These are phyloP conservation scores for Raffaelea albimanens DNA, from an alignment of 2,329 filamentous ascomycete genomes.

Conservation along the genomic window DNA sequence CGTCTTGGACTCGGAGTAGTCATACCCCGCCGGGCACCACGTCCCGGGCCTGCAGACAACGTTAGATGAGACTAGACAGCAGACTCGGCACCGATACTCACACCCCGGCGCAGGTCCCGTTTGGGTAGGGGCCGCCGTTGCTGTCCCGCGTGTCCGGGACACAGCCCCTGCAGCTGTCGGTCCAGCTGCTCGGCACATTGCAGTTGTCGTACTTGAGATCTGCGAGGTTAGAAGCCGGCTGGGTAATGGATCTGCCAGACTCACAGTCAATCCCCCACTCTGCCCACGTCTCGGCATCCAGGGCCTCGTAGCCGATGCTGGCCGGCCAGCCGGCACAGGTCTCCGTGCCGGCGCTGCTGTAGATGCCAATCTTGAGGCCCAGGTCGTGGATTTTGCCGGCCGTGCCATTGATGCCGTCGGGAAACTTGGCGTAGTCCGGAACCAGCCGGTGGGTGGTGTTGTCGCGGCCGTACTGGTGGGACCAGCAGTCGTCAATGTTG, in stretches of 20 bases:
- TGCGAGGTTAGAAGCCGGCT: conserved; percentile 8
- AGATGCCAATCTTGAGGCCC: conserved; percentile 55
- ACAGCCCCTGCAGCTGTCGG: conserved; percentile 5
- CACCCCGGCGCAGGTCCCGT: neutral
- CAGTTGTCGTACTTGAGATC: conserved; percentile 52
- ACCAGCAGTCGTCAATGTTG: conserved; percentile 46
- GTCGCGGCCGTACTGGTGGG: neutral
- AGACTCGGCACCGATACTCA: too few relatives aligned
- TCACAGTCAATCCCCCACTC: conserved; percentile 48
- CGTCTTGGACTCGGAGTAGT: conserved; percentile 34
- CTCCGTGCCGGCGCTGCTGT: conserved; percentile 37
- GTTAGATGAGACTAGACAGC: too few relatives aligned
- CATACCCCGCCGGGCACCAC: conserved; percentile 27
- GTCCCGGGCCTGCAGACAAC: too few relatives aligned
- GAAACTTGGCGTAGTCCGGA: conserved; percentile 42
- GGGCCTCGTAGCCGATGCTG: conserved; percentile 43
- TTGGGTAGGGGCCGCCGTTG: neutral
- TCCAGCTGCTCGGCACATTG: conserved; percentile 10
- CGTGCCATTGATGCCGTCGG: conserved; percentile 44
- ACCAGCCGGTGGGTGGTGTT: conserved; percentile 19
- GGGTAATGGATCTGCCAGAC: conserved; percentile 7
- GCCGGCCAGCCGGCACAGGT: conserved; percentile 50
- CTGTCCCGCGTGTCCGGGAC: conserved; percentile 2
- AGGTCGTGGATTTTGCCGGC: conserved; percentile 44
- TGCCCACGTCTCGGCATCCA: conserved; percentile 49